Conservation (phyloP, 768 basidiomycete species). For the Termitomyces sp. region DNA sequence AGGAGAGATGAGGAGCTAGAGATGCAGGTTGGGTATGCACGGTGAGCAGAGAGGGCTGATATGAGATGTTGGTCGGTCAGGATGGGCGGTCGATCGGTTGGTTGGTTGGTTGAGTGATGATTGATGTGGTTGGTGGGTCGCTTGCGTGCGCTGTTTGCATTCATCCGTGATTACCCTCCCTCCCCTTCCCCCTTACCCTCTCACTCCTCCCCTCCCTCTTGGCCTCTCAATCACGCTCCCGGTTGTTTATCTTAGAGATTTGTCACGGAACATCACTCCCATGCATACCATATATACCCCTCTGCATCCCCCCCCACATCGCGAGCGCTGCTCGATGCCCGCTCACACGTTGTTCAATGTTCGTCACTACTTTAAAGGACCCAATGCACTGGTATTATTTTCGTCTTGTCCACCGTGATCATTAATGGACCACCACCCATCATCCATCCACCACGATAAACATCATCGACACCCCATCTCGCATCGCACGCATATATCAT, state of each 20-base stretch:
- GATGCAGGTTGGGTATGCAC: conserved; percentile 38
- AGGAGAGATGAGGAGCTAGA: conserved; percentile 31
- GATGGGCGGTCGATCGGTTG: too few relatives aligned
- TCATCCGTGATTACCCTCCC: neutral
- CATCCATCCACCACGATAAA: neutral
- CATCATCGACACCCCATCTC: neutral
- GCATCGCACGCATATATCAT: neutral
- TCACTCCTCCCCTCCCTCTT: too few relatives aligned
- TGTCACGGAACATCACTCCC: conserved; percentile 7
- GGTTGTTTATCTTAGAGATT: conserved; percentile 8
- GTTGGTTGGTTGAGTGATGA: neutral
- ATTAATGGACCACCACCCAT: neutral
- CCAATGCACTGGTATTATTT: conserved; percentile 10
- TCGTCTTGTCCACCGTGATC: neutral
- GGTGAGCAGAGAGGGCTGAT: conserved; percentile 13
- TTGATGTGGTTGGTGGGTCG: neutral
- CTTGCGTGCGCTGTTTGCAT: conserved; percentile 4
- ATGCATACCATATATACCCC: conserved; percentile 7
- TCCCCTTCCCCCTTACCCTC: neutral
- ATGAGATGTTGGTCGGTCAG: neutral
- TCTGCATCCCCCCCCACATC: neutral
- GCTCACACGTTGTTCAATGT: neutral
- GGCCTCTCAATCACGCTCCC: neutral
- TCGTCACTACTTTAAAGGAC: conserved; percentile 10
- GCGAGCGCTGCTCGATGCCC: conserved; percentile 8